These are phyloP conservation scores for Lipomyces starkeyi DNA, from an alignment of 805 yeast genomes.

Conservation along the genomic window DNA sequence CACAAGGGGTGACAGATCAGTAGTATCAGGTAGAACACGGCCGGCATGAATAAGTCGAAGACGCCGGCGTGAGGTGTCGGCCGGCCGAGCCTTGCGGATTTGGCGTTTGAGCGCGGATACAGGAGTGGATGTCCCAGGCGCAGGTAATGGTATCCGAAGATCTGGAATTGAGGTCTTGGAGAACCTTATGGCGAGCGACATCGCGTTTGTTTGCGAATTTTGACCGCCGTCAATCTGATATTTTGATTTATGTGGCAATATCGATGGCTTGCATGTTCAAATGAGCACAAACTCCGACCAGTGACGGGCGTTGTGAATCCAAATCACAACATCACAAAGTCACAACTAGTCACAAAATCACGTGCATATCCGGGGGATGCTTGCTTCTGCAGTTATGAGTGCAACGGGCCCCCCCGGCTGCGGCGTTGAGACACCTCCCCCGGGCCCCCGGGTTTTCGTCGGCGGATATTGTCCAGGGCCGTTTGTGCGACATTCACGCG, in stretches of 20 bases:
- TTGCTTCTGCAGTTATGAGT: too few species aligned
- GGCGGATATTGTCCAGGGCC: too few species aligned
- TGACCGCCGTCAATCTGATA: too few species aligned
- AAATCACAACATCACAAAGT: too few species aligned
- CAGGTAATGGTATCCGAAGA: constrained; percentile 48
- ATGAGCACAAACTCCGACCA: too few species aligned
- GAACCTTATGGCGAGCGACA: constrained; percentile 51
- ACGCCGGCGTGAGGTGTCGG: constrained; percentile 53
- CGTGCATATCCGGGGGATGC: too few species aligned
- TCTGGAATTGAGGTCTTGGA: constrained; percentile 54
- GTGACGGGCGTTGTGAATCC: too few species aligned
- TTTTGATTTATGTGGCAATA: not conserved
- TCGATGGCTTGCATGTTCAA: not conserved
- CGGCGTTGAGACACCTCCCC: too few species aligned
- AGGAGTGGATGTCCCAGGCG: constrained; percentile 45
- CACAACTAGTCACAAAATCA: too few species aligned
- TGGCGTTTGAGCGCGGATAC: constrained; percentile 51
- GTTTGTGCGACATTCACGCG: too few species aligned
- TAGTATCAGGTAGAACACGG: constrained; percentile 61
- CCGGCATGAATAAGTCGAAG: constrained; percentile 74
- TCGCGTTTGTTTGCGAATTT: not conserved
- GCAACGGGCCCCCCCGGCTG: too few species aligned
- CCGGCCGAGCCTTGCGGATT: constrained; percentile 50
- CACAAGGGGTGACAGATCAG: constrained; percentile 61
- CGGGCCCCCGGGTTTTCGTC: too few species aligned